Evolutionary conservation across 2,329 filamentous ascomycete species (phyloP).

Genomic region (Penicillium sumatraense): DNA sequence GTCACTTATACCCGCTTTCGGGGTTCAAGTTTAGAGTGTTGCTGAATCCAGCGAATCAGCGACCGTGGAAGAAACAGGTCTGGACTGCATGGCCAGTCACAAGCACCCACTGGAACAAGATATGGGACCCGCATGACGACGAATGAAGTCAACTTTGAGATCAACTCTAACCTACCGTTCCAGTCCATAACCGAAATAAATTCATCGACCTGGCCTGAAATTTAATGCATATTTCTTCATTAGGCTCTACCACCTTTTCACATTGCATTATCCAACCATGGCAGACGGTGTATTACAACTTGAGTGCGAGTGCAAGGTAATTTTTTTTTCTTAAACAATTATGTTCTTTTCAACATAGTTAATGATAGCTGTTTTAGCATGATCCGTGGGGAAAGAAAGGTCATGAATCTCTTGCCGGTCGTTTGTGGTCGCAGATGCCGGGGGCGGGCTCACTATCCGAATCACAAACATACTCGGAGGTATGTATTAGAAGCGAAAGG

Average conservation of each 20-base stretch:
- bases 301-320: constrained; percentile 16
- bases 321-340: too few species aligned
- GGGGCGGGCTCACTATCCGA: constrained; percentile 68
- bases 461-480: constrained; percentile 63
- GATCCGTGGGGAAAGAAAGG: constrained; percentile 73
- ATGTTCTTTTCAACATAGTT: too few species aligned
- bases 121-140: neutral
- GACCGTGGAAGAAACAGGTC: neutral
- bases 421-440: constrained; percentile 65
- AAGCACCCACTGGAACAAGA: neutral
- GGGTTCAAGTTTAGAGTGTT: neutral
- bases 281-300: constrained; percentile 10
- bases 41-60: neutral
- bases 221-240: too few species aligned
- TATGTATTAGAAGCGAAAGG: constrained; percentile 20
- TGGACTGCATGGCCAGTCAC: neutral
- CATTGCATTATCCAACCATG: neutral
- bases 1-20: neutral
- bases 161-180: neutral
- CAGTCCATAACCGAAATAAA: neutral
- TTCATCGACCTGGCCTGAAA: neutral
- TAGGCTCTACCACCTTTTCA: neutral
- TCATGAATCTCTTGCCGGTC: constrained; percentile 65
- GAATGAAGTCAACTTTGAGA: neutral
- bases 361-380: constrained; percentile 49